Evolutionary conservation across 257 asterid species (phyloP), one percentile per base, ranked within the genome.

Genomic region (Nemophila menziesii): DNA sequence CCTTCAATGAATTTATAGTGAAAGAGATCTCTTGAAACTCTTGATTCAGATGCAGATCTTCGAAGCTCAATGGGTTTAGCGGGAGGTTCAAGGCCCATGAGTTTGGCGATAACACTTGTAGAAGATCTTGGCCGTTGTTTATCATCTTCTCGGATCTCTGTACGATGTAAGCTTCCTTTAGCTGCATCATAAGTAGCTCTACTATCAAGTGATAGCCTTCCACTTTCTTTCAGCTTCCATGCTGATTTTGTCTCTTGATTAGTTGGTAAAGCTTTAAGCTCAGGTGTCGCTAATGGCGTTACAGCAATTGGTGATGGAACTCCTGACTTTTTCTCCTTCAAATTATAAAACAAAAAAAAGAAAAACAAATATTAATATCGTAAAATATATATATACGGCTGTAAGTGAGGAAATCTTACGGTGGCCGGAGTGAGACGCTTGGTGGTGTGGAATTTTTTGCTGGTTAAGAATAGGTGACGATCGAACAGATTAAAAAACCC

Each of bases 171-270:
- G 33, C 93, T 61, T 22, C 98, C 98, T 49, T 84, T 76, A 0
- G 90, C 81, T 1, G 90, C 81, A 26, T 89, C 98, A n/a, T 83
- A 71, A 8, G 83, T 82, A 23, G 98, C 98, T 60, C 93, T 62
- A 60, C 98, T 89, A 61, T 89, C 98, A 18, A 89, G 66, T 7
- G 98, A 89, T 20, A 89, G 84, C 70, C 98, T 70, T 2, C 93
- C 92, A 15, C 90, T 63, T 56, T 89, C 98, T 52, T 73, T 89
- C 51, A 80, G 70, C 69, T 73, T 89, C 98, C 95, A 89, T 4
- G 93, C 63, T 13, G 86, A 61, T 51, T 61, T 73, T 4, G 58
- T 43, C 48, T 87, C 92, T 47, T 83, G n/a, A n/a, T n/a, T n/a
- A n/a, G n/a, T n/a, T n/a, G n/a, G n/a, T n/a, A n/a, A n/a, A n/a